A percentile compares a stretch with the other conserved stretches of the same genome.
Evolutionary conservation across 73 alveolate genomes (phyloP).

Genomic region (Stentor coeruleus): DNA sequence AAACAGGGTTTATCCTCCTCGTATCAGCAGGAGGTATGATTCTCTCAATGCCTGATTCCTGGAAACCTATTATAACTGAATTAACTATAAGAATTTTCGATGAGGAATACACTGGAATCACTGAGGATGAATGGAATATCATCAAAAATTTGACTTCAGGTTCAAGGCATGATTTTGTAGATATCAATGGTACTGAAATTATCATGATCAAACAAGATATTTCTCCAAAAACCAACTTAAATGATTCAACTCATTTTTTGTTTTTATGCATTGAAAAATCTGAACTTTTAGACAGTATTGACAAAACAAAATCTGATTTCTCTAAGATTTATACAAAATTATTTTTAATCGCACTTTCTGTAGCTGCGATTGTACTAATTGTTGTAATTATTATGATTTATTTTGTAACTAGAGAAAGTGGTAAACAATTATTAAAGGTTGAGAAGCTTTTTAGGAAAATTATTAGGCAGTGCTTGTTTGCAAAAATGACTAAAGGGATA

Average conservation of each 20-base stretch:
- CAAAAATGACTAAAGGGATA: constrained; percentile 1
- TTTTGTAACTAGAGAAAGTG: neutral
- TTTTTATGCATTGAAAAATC: neutral
- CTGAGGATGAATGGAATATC: neutral
- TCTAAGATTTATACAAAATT: neutral
- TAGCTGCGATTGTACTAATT: neutral
- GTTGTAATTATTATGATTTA: neutral
- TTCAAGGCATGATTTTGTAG: neutral
- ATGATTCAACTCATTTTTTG: neutral
- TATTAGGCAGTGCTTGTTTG: neutral
- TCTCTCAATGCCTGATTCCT: neutral
- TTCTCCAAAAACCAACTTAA: neutral
- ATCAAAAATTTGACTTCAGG: neutral
- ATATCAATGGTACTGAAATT: neutral
- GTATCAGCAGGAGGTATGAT: neutral
- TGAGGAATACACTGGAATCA: neutral
- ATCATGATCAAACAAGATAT: neutral
- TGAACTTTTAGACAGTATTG: neutral
- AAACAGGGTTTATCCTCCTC: neutral
- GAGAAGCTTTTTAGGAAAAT: neutral
- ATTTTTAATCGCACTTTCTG: neutral
- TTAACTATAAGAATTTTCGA: neutral
- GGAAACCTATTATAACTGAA: neutral
- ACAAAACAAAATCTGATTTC: neutral
- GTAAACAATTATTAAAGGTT: neutral